Conservation (phyloP, 2,329 filamentous ascomycete species). For the Incumbomyces delicatus region DNA sequence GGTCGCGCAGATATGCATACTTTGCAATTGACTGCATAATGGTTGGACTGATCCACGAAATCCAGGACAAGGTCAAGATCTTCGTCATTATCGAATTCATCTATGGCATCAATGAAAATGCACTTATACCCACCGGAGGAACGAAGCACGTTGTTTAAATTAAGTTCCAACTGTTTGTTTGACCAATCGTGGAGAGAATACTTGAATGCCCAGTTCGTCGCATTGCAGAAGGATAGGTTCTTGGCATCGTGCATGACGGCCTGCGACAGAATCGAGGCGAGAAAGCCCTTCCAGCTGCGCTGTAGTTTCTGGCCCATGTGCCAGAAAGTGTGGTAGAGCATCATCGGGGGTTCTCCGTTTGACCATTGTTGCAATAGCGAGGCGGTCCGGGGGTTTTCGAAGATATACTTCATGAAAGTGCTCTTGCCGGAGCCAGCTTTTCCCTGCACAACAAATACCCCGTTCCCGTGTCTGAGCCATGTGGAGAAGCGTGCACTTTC, state of each 20-base stretch:
- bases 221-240: neutral
- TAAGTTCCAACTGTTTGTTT: neutral
- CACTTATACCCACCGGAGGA: neutral
- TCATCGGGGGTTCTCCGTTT: neutral
- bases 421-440: conserved; percentile 10
- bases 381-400: neutral
- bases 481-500: neutral
- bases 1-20: neutral
- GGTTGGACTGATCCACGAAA: neutral
- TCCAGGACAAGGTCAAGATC: neutral
- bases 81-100: conserved; percentile 7
- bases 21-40: neutral
- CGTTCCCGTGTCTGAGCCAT: too few relatives aligned
- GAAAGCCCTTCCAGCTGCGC: neutral
- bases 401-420: conserved; percentile 9
- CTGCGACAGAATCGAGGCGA: neutral
- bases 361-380: neutral
- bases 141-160: neutral
- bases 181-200: neutral
- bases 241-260: neutral
- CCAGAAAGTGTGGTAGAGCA: conserved; percentile 5
- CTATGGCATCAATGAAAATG: conserved; percentile 10
- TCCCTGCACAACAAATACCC: too few relatives aligned
- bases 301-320: neutral
- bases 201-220: neutral